Conservation (phyloP, 495 filamentous ascomycete genomes). For the Acidiella bohemica region DNA sequence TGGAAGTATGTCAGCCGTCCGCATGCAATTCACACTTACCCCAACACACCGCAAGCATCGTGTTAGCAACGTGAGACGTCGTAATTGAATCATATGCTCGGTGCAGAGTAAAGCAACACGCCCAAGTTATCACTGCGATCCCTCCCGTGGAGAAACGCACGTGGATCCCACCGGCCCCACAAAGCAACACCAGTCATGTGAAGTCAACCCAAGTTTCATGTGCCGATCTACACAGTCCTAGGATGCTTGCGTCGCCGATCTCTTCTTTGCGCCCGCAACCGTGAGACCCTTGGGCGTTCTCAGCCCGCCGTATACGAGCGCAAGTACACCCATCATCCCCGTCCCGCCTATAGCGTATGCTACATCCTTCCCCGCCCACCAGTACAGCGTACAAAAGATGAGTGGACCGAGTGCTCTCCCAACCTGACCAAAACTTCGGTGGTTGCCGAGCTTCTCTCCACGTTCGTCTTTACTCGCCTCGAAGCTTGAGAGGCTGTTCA, state of each 20-base stretch:
- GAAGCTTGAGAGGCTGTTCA: constrained; percentile 84
- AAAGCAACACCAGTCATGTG: too few relatives aligned
- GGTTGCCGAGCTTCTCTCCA: constrained; percentile 70
- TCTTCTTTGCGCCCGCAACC: background rate
- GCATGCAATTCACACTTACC: too few relatives aligned
- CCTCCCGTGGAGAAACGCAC: too few relatives aligned
- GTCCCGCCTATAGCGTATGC: constrained; percentile 70
- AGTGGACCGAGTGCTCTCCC: constrained; percentile 77
- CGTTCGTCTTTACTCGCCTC: constrained; percentile 69
- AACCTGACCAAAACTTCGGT: constrained; percentile 76
- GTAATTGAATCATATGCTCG: too few relatives aligned
- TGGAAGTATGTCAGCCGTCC: too few relatives aligned
- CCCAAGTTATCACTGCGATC: too few relatives aligned
- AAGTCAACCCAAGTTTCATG: background rate
- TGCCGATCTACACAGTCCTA: background rate
- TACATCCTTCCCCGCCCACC: constrained; percentile 86
- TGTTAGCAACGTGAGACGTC: too few relatives aligned
- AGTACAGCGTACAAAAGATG: constrained; percentile 91
- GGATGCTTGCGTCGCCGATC: background rate
- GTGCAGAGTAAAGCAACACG: too few relatives aligned
- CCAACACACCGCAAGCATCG: too few relatives aligned
- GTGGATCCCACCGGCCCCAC: too few relatives aligned
- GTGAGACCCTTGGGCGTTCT: constrained; percentile 26
- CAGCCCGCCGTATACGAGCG: constrained; percentile 56
- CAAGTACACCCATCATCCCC: constrained; percentile 61